These are phyloP conservation scores for Cryptococcus deneoformans DNA, from an alignment of 1,284 basidiomycete genomes.

Conservation along the genomic window DNA sequence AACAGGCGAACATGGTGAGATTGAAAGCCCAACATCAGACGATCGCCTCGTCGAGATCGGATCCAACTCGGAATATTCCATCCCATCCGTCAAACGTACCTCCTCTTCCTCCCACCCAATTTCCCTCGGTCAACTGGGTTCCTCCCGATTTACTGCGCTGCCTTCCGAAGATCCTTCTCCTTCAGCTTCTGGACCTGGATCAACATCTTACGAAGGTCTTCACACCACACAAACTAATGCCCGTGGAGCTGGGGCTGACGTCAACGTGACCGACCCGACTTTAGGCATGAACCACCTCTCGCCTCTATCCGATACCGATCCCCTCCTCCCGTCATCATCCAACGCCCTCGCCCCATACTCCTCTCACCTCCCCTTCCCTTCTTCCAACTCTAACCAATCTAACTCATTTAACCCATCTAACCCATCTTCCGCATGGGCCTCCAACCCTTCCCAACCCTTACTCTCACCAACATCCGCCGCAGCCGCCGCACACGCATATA, in stretches of 20 bases:
- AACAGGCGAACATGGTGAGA: constrained; percentile 4
- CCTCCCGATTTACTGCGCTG: constrained; percentile 13
- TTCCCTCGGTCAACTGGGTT: too few species aligned
- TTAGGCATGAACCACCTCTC: constrained; percentile 23
- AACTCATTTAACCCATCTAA: background rate
- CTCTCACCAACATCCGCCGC: constrained; percentile 20
- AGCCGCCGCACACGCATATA: constrained; percentile 28
- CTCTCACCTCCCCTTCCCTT: background rate
- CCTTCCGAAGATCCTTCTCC: constrained; percentile 6
- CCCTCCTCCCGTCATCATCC: constrained; percentile 9
- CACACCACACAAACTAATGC: background rate
- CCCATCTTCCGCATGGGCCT: background rate
- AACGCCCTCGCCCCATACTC: constrained; percentile 24
- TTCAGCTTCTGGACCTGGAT: constrained; percentile 5
- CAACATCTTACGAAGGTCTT: background rate
- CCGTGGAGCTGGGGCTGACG: too few species aligned
- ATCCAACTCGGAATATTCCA: constrained; percentile 1
- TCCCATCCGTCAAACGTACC: constrained; percentile 12
- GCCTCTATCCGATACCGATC: constrained; percentile 23
- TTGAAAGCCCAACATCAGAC: background rate
- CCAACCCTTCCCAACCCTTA: constrained; percentile 6
- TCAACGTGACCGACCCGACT: constrained; percentile 20
- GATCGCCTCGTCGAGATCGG: constrained; percentile 32
- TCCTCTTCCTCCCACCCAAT: background rate
- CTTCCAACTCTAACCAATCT: background rate